Evolutionary conservation across 768 basidiomycete genomes (phyloP), one percentile per base, ranked within the genome.

Genomic region (Serendipita vermifera): DNA sequence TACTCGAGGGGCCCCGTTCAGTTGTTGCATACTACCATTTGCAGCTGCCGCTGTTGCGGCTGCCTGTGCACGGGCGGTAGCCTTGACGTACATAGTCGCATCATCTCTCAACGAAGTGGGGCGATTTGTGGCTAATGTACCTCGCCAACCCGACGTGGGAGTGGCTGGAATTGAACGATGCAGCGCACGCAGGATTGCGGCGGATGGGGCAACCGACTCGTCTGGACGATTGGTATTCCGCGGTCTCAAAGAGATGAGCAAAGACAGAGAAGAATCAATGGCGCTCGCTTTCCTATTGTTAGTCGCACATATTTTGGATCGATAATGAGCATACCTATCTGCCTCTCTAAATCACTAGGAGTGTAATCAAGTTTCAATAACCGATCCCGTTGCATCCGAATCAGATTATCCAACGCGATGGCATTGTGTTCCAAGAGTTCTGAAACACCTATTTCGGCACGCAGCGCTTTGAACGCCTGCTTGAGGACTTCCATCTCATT

Each of bases 191-290:
- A 90, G 75, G 56, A 79, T 68, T 26, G 78, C 69, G 5, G 82
- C 67, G 0, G 85, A 74, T 2, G 87, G 88, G 6, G 80, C 62
- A 32, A 91, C 70, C 1, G 81, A 73, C 11, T 27, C 1, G 70
- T 63, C 24, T 70, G 59, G 51, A 66, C 65, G 41, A 73, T 70
- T 46, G 69, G 68, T 17, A 75, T 66, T 70, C 54, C 85, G 78
- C 29, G 87, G 87, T 56, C 87, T 79, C 51, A 91, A 71, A 3
- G 85, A 83, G 1, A 81, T 70, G 35, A 91, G 73, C 17, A 85
- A 60, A 2, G 75, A 72, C 55, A 91, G 72, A 9, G 87, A 87
- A 56, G 83, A 75, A 55, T 83, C 63, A 57, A 89, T 87, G 55
- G 78, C 74, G 66, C 83, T 80, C 20, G 87, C 88, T 89, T 64